Evolutionary conservation across 257 asterid genomes (phyloP).

Genomic region (Rubia yunnanensis): DNA sequence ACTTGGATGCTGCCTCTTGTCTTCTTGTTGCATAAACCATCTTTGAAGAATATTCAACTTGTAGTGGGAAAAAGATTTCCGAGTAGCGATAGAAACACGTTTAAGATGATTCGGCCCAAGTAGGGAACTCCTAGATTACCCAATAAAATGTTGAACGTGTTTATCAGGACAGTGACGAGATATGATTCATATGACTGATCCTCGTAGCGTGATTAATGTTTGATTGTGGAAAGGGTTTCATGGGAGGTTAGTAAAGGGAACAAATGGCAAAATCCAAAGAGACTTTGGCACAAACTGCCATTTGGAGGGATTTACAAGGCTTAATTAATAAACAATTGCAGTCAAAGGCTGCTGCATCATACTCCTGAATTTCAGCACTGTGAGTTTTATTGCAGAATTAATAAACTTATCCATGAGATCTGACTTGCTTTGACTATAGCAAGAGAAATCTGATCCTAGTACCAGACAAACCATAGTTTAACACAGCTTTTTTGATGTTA

Average conservation of each 20-base stretch:
- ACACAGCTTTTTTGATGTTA: constrained; percentile 13
- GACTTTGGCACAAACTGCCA: neutral
- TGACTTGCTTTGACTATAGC: constrained; percentile 13
- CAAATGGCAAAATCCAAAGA: neutral
- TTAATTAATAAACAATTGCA: neutral
- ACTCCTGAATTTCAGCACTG: neutral
- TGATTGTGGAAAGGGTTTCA: neutral
- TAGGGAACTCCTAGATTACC: neutral
- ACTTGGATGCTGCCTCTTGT: constrained; percentile 15
- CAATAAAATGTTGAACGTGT: neutral
- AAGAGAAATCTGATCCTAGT: constrained; percentile 9
- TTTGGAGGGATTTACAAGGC: neutral
- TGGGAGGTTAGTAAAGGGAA: neutral
- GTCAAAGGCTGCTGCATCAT: neutral
- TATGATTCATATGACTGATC: neutral
- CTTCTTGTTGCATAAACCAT: constrained; percentile 10
- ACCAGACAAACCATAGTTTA: constrained; percentile 11
- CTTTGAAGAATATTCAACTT: constrained; percentile 8
- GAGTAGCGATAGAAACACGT: neutral
- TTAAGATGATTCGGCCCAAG: neutral
- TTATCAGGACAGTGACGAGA: neutral
- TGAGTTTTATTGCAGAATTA: constrained; percentile 3
- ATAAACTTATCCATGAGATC: constrained; percentile 8
- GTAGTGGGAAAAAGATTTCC: neutral
- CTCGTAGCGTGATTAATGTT: neutral